Percentiles rank a stretch among this genome's conserved stretches.
These are phyloP conservation scores for Gossypium gossypioides DNA, from an alignment of 441 rosid genomes.

Conservation along the genomic window DNA sequence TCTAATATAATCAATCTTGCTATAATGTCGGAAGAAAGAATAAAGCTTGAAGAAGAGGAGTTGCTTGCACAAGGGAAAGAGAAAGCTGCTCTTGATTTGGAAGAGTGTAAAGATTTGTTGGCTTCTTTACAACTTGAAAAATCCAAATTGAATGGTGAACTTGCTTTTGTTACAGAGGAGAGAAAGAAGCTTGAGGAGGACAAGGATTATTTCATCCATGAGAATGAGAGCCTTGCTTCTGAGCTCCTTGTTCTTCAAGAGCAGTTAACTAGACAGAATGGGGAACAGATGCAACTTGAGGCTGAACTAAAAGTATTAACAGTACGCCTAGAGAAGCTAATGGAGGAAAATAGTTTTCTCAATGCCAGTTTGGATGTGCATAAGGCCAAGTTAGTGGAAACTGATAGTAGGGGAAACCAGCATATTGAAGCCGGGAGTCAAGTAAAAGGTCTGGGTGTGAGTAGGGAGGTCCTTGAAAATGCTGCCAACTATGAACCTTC, in stretches of 20 bases:
- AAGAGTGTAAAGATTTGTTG: constrained; percentile 32
- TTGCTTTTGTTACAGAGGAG: constrained; percentile 33
- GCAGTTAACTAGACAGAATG: constrained; percentile 40
- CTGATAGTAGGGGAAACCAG: constrained; percentile 24
- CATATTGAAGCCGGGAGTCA: constrained; percentile 25
- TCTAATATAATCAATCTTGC: constrained; percentile 37
- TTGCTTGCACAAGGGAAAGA: constrained; percentile 35
- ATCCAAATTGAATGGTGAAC: constrained; percentile 31
- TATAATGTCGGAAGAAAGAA: constrained; percentile 31
- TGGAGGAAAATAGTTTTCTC: constrained; percentile 46
- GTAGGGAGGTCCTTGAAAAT: constrained; percentile 17
- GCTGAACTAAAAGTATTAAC: constrained; percentile 40
- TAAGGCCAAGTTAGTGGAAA: constrained; percentile 34
- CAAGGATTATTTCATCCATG: constrained; percentile 31
- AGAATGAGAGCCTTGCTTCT: constrained; percentile 49
- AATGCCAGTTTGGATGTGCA: constrained; percentile 35
- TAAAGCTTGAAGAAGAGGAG: constrained; percentile 50
- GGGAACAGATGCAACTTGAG: constrained; percentile 33
- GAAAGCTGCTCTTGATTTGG: constrained; percentile 28
- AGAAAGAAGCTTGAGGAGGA: constrained; percentile 44
- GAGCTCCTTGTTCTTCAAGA: constrained; percentile 52
- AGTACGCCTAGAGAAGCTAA: constrained; percentile 39
- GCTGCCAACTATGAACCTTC: constrained; percentile 25
- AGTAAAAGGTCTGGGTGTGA: constrained; percentile 21
- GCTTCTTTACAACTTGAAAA: constrained; percentile 37